Conservation (phyloP, 2,329 filamentous ascomycete genomes). For the Colletotrichum nymphaeae region DNA sequence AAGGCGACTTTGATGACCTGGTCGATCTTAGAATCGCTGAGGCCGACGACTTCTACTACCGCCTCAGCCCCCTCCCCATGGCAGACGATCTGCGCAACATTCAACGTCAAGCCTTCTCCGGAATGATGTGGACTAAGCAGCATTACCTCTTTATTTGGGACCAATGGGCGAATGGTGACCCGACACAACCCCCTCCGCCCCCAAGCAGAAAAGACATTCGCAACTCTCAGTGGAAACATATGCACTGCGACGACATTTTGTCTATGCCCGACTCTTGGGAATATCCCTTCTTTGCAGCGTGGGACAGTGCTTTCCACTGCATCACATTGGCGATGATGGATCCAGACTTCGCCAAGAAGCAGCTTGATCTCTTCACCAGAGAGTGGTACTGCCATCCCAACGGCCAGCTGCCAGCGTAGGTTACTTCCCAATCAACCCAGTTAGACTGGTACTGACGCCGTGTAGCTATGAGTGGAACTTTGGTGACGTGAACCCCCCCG, state of each 20-base stretch:
- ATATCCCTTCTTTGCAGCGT: constrained; percentile 97
- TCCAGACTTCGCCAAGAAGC: constrained; percentile 97
- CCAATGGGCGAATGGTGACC: constrained; percentile 96
- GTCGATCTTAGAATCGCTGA: constrained; percentile 89
- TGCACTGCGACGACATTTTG: constrained; percentile 93
- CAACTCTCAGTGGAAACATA: constrained; percentile 92
- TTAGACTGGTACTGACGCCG: constrained; percentile 35
- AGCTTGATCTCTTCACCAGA: constrained; percentile 92
- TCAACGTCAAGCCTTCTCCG: constrained; percentile 91
- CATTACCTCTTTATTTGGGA: constrained; percentile 98
- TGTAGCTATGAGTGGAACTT: constrained; percentile 91
- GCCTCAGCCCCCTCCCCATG: constrained; percentile 93
- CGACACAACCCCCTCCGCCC: constrained; percentile 87
- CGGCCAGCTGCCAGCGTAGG: constrained; percentile 88
- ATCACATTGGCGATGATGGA: constrained; percentile 97
- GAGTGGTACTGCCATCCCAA: constrained; percentile 99
- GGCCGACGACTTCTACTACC: constrained; percentile 95
- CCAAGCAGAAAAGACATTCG: constrained; percentile 81
- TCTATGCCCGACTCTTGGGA: constrained; percentile 99
- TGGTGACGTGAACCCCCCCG: constrained; percentile 94
- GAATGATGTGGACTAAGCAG: constrained; percentile 99
- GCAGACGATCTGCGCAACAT: constrained; percentile 93
- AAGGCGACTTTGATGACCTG: constrained; percentile 91
- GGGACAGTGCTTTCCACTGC: constrained; percentile 97
- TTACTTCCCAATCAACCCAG: constrained; percentile 23